These are phyloP conservation scores for Drosera spatulata DNA, from an alignment of 179 eudicot species.

Conservation along the genomic window DNA sequence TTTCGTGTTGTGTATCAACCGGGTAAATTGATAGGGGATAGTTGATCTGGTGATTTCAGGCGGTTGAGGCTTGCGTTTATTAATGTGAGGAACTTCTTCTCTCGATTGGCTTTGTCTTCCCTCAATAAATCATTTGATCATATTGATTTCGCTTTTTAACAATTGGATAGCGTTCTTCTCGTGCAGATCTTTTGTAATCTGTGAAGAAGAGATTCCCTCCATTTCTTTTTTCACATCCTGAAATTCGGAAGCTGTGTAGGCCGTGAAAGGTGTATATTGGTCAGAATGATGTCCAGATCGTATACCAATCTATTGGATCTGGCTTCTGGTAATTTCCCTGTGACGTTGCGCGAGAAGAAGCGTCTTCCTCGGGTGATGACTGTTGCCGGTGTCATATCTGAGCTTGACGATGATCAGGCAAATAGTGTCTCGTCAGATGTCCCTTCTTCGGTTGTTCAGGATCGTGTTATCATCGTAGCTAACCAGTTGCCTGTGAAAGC, in stretches of 20 bases:
- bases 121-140: not conserved
- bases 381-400: constrained; percentile 46
- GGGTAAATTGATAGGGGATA: no score
- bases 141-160: not conserved
- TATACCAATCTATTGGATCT: constrained; percentile 53
- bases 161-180: not conserved
- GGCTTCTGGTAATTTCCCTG: constrained; percentile 54
- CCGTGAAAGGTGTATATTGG: not conserved
- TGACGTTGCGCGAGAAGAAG: constrained; percentile 42
- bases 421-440: constrained; percentile 62
- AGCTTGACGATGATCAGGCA: constrained; percentile 61
- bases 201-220: constrained; percentile 1
- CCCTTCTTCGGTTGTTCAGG: constrained; percentile 47
- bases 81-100: no score
- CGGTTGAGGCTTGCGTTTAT: no score
- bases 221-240: not conserved
- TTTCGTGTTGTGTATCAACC: constrained; percentile 1
- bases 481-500: constrained; percentile 67
- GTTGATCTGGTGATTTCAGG: no score
- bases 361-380: constrained; percentile 55
- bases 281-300: constrained; percentile 50
- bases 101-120: not conserved
- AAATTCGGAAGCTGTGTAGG: not conserved
- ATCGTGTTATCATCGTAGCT: constrained; percentile 73
- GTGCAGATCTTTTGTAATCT: constrained; percentile 4